Conservation (phyloP, 1,284 basidiomycete species). For the Irpex sp. region DNA sequence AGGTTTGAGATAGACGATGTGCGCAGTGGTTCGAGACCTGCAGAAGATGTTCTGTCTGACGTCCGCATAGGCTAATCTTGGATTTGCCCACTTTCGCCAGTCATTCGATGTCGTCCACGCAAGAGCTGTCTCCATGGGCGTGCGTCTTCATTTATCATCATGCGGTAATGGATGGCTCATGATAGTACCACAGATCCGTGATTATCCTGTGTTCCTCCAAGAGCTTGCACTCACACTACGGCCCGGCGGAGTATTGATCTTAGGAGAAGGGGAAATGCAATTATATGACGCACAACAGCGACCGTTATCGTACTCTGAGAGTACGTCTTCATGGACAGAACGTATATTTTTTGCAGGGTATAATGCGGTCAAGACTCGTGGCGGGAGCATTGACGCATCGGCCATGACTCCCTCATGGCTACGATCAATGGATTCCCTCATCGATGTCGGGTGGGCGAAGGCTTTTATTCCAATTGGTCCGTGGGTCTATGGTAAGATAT, state of each 20-base stretch:
- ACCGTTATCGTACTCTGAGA: constrained; percentile 25
- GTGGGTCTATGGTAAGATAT: constrained; percentile 27
- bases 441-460: constrained; percentile 31
- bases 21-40: background rate
- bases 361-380: constrained; percentile 32
- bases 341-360: constrained; percentile 31
- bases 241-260: constrained; percentile 29
- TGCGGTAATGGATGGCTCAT: background rate
- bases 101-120: constrained; percentile 31
- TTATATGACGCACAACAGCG: constrained; percentile 29
- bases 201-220: constrained; percentile 27
- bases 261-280: constrained; percentile 33
- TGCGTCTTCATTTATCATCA: constrained; percentile 6
- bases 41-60: constrained; percentile 3
- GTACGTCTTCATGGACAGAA: constrained; percentile 28
- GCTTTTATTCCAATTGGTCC: constrained; percentile 33
- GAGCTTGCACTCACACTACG: constrained; percentile 27
- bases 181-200: constrained; percentile 24
- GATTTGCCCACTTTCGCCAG: constrained; percentile 28
- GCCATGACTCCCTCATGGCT: constrained; percentile 32
- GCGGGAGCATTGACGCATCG: constrained; percentile 27
- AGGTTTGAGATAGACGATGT: constrained; percentile 35
- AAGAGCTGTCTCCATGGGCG: constrained; percentile 27
- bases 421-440: constrained; percentile 25
- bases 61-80: constrained; percentile 29